A percentile compares a stretch with the other conserved stretches of the same genome.
Conservation (phyloP, 2,329 filamentous ascomycete genomes). For the Colletotrichum orchidophilum region DNA sequence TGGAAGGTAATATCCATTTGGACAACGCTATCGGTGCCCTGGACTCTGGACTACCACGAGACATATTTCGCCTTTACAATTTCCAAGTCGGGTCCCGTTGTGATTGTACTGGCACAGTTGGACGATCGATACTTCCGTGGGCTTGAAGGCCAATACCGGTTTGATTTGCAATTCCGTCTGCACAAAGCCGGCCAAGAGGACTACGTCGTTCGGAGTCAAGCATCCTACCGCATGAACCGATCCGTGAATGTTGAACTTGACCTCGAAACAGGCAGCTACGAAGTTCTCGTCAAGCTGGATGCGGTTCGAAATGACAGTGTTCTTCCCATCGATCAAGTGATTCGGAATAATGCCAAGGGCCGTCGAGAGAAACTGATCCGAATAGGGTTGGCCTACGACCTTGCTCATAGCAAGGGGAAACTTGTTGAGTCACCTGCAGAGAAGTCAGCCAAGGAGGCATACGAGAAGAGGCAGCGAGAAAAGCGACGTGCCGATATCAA, state of each 20-base stretch:
- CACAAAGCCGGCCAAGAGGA: conserved; percentile 60
- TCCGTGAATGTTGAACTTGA: conserved; percentile 81
- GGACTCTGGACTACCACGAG: conserved; percentile 65
- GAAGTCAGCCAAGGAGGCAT: conserved; percentile 55
- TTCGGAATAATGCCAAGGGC: conserved; percentile 69
- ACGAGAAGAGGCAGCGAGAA: conserved; percentile 53
- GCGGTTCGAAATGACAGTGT: conserved; percentile 66
- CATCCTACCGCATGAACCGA: conserved; percentile 70
- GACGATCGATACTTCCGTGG: conserved; percentile 67
- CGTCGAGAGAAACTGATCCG: conserved; percentile 77
- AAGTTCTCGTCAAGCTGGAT: conserved; percentile 78
- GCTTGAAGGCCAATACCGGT: conserved; percentile 65
- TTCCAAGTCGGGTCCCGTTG: conserved; percentile 57
- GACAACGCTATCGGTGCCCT: conserved; percentile 64
- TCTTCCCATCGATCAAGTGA: conserved; percentile 70
- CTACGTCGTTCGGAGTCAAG: conserved; percentile 64
- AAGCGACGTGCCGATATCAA: conserved; percentile 47
- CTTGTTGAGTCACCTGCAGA: conserved; percentile 59
- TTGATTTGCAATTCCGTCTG: conserved; percentile 63
- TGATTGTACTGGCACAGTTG: conserved; percentile 66
- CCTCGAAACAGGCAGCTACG: conserved; percentile 79
- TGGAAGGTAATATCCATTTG: conserved; percentile 60
- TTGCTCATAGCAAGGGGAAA: conserved; percentile 73
- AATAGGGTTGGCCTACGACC: conserved; percentile 75
- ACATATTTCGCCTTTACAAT: conserved; percentile 63